Evolutionary conservation across 805 yeast species (phyloP).

Genomic region (Monosporozyma siamensis): DNA sequence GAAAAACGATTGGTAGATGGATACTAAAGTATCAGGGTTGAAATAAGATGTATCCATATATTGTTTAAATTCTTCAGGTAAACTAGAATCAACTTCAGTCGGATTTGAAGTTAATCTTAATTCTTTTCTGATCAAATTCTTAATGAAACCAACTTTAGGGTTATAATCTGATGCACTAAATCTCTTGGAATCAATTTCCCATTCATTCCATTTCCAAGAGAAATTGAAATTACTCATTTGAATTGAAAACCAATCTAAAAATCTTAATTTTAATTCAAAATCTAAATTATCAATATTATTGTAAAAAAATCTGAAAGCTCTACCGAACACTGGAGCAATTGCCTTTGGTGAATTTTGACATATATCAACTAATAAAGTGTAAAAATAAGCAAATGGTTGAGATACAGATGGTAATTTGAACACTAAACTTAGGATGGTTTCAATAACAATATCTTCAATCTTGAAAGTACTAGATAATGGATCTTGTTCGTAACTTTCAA

Average conservation of each 20-base stretch:
- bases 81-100: constrained; percentile 58
- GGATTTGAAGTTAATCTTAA: constrained; percentile 65
- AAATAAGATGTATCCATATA: constrained; percentile 39
- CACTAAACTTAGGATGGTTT: constrained; percentile 67
- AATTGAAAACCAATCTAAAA: constrained; percentile 83
- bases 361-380: constrained; percentile 75
- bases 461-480: constrained; percentile 64
- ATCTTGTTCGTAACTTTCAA: constrained; percentile 34
- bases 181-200: constrained; percentile 55
- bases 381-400: constrained; percentile 68
- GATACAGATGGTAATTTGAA: constrained; percentile 63
- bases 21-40: constrained; percentile 27
- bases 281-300: constrained; percentile 57
- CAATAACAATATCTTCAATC: constrained; percentile 82
- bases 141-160: constrained; percentile 66
- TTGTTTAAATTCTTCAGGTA: constrained; percentile 49
- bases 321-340: constrained; percentile 90
- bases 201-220: constrained; percentile 97
- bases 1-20: constrained; percentile 32
- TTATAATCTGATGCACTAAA: constrained; percentile 44
- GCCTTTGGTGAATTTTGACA: constrained; percentile 74
- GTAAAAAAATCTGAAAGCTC: constrained; percentile 80
- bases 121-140: constrained; percentile 75
- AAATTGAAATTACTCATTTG: constrained; percentile 90
- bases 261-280: constrained; percentile 62